Percentiles rank a stretch among this genome's conserved stretches.
phyloP scores from a whole-genome alignment of 441 rosid genomes.

The Syzygium syzygioides region DNA sequence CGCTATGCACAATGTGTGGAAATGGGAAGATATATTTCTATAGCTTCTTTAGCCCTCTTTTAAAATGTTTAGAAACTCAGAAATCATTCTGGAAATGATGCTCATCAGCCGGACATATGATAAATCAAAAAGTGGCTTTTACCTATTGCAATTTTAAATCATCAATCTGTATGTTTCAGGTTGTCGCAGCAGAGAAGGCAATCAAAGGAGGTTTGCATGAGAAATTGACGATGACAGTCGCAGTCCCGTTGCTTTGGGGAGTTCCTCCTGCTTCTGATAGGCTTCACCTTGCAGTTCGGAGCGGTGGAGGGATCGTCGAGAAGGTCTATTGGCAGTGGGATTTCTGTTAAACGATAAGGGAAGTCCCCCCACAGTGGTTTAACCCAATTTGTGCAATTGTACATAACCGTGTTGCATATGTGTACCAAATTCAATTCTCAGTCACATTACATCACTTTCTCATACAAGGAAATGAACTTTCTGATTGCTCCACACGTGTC shows the following conservation, averaged over 20 bases:
- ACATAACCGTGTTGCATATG: conserved; percentile 20
- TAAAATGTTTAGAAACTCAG: not conserved
- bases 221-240: conserved; percentile 82
- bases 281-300: conserved; percentile 81
- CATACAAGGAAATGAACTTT: not conserved
- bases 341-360: conserved; percentile 41
- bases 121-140: not conserved
- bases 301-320: conserved; percentile 91
- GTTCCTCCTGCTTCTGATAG: conserved; percentile 94
- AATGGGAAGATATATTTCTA: not conserved
- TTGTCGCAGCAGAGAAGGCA: conserved; percentile 74
- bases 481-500: not conserved
- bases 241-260: conserved; percentile 92
- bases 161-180: conserved; percentile 19
- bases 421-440: conserved; percentile 28
- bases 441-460: not conserved
- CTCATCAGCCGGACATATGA: not conserved
- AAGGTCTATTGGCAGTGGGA: conserved; percentile 91
- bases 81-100: not conserved
- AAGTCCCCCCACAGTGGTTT: not conserved
- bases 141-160: not conserved
- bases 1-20: not conserved
- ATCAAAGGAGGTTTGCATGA: conserved; percentile 76
- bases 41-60: not conserved
- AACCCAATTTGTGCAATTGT: conserved; percentile 33